Conservation (phyloP, 208 protist genomes). For the Leishmania tropica region DNA sequence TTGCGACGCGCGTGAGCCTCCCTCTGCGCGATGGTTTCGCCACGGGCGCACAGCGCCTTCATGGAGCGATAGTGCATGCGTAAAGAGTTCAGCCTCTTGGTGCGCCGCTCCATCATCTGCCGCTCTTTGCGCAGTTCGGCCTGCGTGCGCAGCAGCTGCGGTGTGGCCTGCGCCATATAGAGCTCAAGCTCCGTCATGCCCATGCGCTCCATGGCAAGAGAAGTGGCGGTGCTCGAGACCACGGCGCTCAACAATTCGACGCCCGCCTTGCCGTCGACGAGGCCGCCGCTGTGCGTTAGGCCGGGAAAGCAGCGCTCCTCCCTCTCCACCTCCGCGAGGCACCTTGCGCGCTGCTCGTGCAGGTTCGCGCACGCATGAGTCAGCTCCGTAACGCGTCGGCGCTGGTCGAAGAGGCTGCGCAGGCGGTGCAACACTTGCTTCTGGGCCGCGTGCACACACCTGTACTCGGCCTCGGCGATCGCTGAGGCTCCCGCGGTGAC, state of each 20-base stretch:
- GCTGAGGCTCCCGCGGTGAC: slow-evolving; percentile 2
- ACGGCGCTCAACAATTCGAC: background rate
- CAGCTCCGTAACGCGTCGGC: slow-evolving; percentile 46
- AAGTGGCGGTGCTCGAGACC: background rate
- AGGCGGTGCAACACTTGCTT: slow-evolving; percentile 50
- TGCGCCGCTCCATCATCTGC: slow-evolving; percentile 43
- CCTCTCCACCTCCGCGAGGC: slow-evolving; percentile 51
- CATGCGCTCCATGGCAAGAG: slow-evolving; percentile 51
- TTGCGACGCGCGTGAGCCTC: background rate
- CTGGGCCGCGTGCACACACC: slow-evolving; percentile 49
- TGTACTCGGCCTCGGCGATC: slow-evolving; percentile 20
- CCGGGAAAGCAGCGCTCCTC: slow-evolving; percentile 54
- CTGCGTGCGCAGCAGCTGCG: slow-evolving; percentile 47
- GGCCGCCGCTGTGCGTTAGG: slow-evolving; percentile 12
- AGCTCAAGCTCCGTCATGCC: slow-evolving; percentile 74
- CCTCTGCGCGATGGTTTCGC: slow-evolving; percentile 15
- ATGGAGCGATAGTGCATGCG: slow-evolving; percentile 40
- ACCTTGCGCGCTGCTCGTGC: slow-evolving; percentile 50
- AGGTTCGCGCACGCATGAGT: slow-evolving; percentile 61
- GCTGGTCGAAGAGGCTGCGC: slow-evolving; percentile 41
- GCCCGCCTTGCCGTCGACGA: slow-evolving; percentile 1
- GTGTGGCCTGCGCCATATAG: slow-evolving; percentile 65
- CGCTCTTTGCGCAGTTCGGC: slow-evolving; percentile 57
- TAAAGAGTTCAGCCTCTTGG: slow-evolving; percentile 40
- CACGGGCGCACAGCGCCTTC: slow-evolving; percentile 34